These are phyloP conservation scores for Danielia oregonensis DNA, from an alignment of 805 yeast species.

Conservation along the genomic window DNA sequence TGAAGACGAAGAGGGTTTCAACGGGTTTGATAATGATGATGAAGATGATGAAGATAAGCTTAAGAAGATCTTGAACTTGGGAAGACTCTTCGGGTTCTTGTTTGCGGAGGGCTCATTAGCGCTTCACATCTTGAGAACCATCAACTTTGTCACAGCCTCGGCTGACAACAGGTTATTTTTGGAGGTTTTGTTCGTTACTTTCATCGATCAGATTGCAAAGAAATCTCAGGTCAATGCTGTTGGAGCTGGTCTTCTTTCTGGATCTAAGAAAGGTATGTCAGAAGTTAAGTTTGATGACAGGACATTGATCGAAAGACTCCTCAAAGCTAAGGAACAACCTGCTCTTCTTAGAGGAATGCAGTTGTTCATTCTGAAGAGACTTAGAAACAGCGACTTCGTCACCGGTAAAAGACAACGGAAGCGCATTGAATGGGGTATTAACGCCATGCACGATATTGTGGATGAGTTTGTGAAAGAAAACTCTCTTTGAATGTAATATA, in stretches of 20 bases:
- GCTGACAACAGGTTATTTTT: constrained; percentile 64
- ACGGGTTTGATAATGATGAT: constrained; percentile 34
- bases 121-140: constrained; percentile 66
- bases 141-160: constrained; percentile 68
- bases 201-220: constrained; percentile 63
- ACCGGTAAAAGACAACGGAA: constrained; percentile 51
- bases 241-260: constrained; percentile 40
- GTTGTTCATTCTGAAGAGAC: constrained; percentile 49
- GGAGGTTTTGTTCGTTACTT: constrained; percentile 67
- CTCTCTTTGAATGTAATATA: background rate
- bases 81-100: constrained; percentile 74
- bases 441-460: constrained; percentile 49
- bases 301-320: constrained; percentile 43
- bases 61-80: constrained; percentile 64
- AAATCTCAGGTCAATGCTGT: constrained; percentile 49
- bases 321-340: constrained; percentile 56
- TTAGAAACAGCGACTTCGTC: constrained; percentile 45
- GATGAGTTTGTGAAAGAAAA: constrained; percentile 34
- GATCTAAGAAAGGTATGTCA: constrained; percentile 20
- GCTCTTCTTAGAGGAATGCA: constrained; percentile 64
- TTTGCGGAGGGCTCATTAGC: constrained; percentile 72
- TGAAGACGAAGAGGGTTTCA: constrained; percentile 37
- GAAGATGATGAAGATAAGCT: constrained; percentile 53
- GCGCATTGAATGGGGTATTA: constrained; percentile 67
- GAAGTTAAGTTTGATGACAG: constrained; percentile 46